Base-by-base conservation (phyloP, 2,329 filamentous ascomycete species). In the Parastagonospora nodorum region DNA sequence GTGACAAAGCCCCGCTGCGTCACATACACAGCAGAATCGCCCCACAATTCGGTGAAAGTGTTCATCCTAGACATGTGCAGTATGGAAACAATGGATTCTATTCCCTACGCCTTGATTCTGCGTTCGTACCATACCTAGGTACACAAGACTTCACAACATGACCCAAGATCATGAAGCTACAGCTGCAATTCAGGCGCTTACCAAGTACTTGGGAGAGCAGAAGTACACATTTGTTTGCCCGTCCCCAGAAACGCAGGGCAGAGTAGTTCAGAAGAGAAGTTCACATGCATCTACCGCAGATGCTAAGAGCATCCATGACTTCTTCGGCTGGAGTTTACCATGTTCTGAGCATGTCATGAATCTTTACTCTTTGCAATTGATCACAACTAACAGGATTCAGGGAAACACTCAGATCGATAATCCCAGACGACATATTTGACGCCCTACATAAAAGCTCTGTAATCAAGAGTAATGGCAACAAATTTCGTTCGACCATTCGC, bases 261-360 rank as follows among this genome's bases (percentile, higher is more conserved):
- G 61, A 39, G 58, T 63, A 10, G 53, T 63, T 7, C 40, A 51
- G 11, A 63, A 58, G 32, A 46, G 61, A 36, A 50, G 27, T 9
- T 53, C 56, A 1, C 31, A 54, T 42, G 28, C 49, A 12, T 56
- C 55, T 1, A 58, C 51, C 24, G 46, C 48, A 48, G 45, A 60
- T 37, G 60, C 61, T 14, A 51, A 53, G 24, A 61, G 35, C 40
- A 50, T 51, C 33, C 40, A 55, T 3, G 61, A 64, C 42, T 63
- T 64, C 45, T 64, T 63, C 45, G 61, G 61, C 2, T 64, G 61
- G 61, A 64, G 51, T 35, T 15, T 64, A 15, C 40, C 61, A 24
- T 58, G 60, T 44, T 48, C 57, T 14, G 50, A 59, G 61, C 59
- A 54, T n/a, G 49, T 36, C 15, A 14, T 29, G 16, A 6, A 5